Conservation (phyloP, 495 filamentous ascomycete genomes). For the Aspergillus kassunensis region DNA sequence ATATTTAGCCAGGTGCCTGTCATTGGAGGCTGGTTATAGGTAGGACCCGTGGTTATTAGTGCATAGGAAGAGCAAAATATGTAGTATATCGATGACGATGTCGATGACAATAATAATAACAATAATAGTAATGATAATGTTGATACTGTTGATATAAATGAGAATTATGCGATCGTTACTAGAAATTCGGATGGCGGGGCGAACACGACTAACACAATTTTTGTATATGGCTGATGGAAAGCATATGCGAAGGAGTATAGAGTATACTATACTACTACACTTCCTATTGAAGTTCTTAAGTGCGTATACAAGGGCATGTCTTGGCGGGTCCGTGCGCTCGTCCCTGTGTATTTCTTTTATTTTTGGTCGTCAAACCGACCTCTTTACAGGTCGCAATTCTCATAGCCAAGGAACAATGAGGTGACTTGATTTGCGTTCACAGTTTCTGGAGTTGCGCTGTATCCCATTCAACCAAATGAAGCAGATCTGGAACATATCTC, state of each 20-base stretch:
- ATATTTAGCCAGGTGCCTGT: constrained; percentile 55
- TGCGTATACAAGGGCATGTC: not conserved
- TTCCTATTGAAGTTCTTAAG: no score
- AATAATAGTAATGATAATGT: not conserved
- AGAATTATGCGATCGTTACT: no score
- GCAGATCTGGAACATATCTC: not conserved
- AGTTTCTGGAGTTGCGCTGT: not conserved
- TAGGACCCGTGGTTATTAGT: not conserved
- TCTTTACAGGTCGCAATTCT: not conserved
- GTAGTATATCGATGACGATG: not conserved
- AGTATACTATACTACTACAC: no score
- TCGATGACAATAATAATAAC: constrained; percentile 4
- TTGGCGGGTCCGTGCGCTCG: constrained; percentile 5
- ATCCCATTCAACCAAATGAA: not conserved
- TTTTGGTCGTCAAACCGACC: not conserved
- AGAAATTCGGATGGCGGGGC: no score
- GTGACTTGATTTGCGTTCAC: no score
- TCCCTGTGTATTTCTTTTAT: not conserved
- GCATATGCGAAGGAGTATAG: no score
- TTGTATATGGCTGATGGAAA: no score
- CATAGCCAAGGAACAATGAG: no score
- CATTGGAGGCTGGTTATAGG: constrained; percentile 47
- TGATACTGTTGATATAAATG: not conserved
- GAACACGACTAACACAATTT: no score
- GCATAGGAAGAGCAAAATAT: not conserved